Evolutionary conservation across 2,329 filamentous ascomycete genomes (phyloP), one percentile per base, ranked within the genome.

Genomic region (Fusarium lateritium): DNA sequence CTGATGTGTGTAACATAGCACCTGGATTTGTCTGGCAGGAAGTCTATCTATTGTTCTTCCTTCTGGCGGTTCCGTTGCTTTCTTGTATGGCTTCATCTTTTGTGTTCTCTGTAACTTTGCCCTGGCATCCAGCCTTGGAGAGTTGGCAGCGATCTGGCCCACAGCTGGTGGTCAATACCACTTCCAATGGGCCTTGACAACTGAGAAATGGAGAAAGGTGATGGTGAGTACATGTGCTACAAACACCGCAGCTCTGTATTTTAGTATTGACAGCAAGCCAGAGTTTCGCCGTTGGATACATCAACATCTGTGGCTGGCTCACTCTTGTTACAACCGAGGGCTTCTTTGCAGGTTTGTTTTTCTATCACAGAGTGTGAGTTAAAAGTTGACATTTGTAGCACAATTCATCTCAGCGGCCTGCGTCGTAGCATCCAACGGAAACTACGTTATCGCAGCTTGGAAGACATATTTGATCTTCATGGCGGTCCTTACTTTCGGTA

Each of bases 131-230:
- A 83, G 80, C 26, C 70, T 84, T 6, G 83, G 80, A 2, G 82
- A 84, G 58, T 69, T 84, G 4, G 77, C 79, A 0, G 79, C 81
- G 3, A 79, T 83, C 43, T 84, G 81, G 80, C 83, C 82, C 0
- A 84, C 82, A 0, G 80, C 82, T 0, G 82, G 82, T 9, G 82
- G 83, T 1, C 82, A 84, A 45, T 84, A 83, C 70, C 81, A 84
- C 50, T 83, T 82, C 26, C 80, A 80, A 4, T 82, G 80, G 63
- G 79, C 80, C 0, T 52, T 83, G 10, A 81, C 77, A 28, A 77
- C 78, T 4, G 75, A 80, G 1, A 71, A 66, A 19, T 83, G 81
- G 81, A 80, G 75, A 50, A 79, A 75, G 34, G 56, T 74, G 0
- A 77, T 80, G 75, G 80, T 81, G 56, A 26, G 72, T 26, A 2